Evolutionary conservation across 2,329 filamentous ascomycete species (phyloP), one percentile per base, ranked within the genome.

Genomic region (Niveomyces coronatus): DNA sequence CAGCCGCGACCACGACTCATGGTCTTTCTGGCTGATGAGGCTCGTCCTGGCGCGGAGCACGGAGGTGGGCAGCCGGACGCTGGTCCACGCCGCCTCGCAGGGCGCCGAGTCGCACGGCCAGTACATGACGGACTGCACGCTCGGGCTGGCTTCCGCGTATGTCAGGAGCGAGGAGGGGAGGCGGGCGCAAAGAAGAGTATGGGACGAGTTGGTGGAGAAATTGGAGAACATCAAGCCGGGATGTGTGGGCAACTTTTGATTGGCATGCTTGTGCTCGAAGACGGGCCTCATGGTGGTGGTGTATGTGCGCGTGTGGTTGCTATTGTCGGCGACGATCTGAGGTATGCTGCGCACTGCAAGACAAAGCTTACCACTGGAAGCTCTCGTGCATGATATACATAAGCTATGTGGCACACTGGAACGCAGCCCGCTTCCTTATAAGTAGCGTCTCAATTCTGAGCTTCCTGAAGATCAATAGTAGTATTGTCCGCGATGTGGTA

Each of bases 21-120:
- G 10, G 10, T 2, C 33, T 50, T 13, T 24, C 9, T 42, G 27
- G 32, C 39, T 47, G 5, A 23, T 65, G 24, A 53, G 57, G 17
- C 36, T 55, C 9, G 6, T 63, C 15, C 36, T 67, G 24, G 67
- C 60, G 2, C 56, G 68, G 15, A 57, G 58, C 0, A 60, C 63
- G 0, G 71, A 74, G 52, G 57, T 60, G 3, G 70, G 71, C 2
- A 62, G 58, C 40, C 57, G 70, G 10, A 68, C 62, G 7, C 47
- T 66, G 24, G 55, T 68, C 4, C 50, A 53, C 19, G 63, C 54
- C 2, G 61, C 54, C 0, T 44, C 48, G 2, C 53, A 50, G 0
- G 67, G 68, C 1, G 31, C 45, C 5, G 63, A 67, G 41, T 56
- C 56, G 1, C 63, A 71, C 42, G 70, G 71, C 5, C 45, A 62